Conservation (phyloP, 140 eudicot species). For the Stevia rebaudiana region DNA sequence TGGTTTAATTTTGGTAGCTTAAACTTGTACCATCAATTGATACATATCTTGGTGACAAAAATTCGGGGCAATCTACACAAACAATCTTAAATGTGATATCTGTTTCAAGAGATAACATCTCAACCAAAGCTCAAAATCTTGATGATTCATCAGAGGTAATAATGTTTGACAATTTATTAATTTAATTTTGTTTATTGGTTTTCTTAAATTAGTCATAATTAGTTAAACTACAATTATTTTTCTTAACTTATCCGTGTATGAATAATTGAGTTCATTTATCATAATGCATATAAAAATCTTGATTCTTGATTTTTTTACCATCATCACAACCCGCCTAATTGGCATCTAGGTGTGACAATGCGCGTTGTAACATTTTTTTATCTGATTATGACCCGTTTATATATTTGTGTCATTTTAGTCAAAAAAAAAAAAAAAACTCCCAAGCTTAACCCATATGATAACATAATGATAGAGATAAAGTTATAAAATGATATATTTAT, state of each 20-base stretch:
- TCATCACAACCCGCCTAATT: not conserved
- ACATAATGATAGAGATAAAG: too few species aligned
- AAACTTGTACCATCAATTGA: conserved; percentile 37
- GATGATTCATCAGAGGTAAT: conserved; percentile 47
- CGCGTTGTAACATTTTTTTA: too few species aligned
- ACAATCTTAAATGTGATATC: conserved; percentile 34
- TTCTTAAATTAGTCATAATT: not conserved
- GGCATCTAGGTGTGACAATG: not conserved
- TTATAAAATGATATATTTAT: not conserved
- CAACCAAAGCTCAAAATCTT: conserved; percentile 27
- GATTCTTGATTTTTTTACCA: not conserved
- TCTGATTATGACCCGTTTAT: too few species aligned
- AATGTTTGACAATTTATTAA: conserved; percentile 1
- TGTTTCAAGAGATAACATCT: conserved; percentile 27
- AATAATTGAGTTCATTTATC: not conserved
- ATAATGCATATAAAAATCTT: too few species aligned
- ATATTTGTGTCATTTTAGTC: too few species aligned
- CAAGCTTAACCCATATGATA: too few species aligned
- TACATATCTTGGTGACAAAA: conserved; percentile 30
- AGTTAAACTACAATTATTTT: not conserved
- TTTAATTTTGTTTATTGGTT: conserved; percentile 9
- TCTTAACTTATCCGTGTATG: not conserved
- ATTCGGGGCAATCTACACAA: conserved; percentile 35
- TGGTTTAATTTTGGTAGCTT: conserved; percentile 39
- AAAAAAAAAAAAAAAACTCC: too few species aligned